Conservation (phyloP, 2,329 filamentous ascomycete species). For the Corinectria fuckeliana region DNA sequence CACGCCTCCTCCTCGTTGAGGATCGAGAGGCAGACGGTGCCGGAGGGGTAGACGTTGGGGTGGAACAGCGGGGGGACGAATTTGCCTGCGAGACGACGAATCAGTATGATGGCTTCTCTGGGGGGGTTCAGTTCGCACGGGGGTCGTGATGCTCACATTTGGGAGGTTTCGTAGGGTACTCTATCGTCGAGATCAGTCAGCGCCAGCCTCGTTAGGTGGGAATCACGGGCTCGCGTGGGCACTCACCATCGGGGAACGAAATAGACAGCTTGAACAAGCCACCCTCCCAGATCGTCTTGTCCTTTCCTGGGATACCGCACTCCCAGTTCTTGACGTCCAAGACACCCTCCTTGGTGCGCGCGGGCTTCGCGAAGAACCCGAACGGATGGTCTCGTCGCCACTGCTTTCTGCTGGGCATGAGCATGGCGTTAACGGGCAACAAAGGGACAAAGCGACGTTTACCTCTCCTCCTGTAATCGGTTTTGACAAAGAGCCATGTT, state of each 20-base stretch:
- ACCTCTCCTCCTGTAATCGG: constrained; percentile 88
- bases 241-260: constrained; percentile 87
- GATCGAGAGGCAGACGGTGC: constrained; percentile 96
- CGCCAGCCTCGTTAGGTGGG: constrained; percentile 6
- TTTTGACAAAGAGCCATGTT: constrained; percentile 88
- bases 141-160: constrained; percentile 75
- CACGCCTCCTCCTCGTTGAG: constrained; percentile 98
- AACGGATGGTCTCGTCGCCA: constrained; percentile 98
- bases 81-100: constrained; percentile 69
- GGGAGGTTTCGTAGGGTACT: constrained; percentile 97
- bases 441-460: constrained; percentile 40
- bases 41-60: constrained; percentile 97
- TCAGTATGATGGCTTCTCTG: constrained; percentile 19
- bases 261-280: constrained; percentile 95
- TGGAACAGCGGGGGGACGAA: constrained; percentile 96
- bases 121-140: neutral
- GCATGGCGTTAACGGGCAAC: constrained; percentile 16
- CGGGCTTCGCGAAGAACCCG: constrained; percentile 92
- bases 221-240: neutral
- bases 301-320: constrained; percentile 93
- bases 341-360: constrained; percentile 78
- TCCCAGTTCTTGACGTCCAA: constrained; percentile 97
- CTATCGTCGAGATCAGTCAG: constrained; percentile 53
- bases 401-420: constrained; percentile 73
- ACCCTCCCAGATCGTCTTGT: constrained; percentile 98